Evolutionary conservation across 257 asterid genomes (phyloP).

Genomic region (Leptodermis oblonga): DNA sequence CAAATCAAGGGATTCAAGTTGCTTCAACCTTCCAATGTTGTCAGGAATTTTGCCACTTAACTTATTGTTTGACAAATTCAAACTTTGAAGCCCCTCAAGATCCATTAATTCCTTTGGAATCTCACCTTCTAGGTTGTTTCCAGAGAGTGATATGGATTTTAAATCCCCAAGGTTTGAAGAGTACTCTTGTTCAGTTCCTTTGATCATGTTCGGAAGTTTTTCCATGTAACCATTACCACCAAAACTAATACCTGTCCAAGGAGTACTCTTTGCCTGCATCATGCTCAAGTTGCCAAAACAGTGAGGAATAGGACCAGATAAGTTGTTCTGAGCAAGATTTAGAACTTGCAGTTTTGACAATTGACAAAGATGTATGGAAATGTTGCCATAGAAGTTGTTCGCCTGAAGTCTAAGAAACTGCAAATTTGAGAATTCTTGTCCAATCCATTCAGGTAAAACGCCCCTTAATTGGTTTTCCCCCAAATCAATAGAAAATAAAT

Average conservation of each 20-base stretch:
- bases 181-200: slow-evolving; percentile 6
- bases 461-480: not conserved
- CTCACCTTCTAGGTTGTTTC: too few relatives aligned
- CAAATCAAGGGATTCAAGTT: too few relatives aligned
- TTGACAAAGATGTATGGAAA: slow-evolving; percentile 17
- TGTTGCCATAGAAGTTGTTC: not conserved
- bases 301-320: slow-evolving; percentile 9
- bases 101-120: too few relatives aligned
- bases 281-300: slow-evolving; percentile 21
- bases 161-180: not conserved
- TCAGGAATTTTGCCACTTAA: too few relatives aligned
- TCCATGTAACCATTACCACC: not conserved
- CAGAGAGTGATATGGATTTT: too few relatives aligned
- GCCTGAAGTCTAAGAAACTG: not conserved
- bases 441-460: not conserved
- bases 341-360: not conserved
- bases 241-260: too few relatives aligned
- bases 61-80: too few relatives aligned
- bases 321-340: not conserved
- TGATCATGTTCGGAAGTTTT: not conserved
- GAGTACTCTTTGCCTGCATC: slow-evolving; percentile 10
- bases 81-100: too few relatives aligned
- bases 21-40: too few relatives aligned
- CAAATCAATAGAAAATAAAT: not conserved
- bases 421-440: not conserved